Evolutionary conservation across 495 filamentous ascomycete species (phyloP).

Genomic region (Xylaria cubensis): DNA sequence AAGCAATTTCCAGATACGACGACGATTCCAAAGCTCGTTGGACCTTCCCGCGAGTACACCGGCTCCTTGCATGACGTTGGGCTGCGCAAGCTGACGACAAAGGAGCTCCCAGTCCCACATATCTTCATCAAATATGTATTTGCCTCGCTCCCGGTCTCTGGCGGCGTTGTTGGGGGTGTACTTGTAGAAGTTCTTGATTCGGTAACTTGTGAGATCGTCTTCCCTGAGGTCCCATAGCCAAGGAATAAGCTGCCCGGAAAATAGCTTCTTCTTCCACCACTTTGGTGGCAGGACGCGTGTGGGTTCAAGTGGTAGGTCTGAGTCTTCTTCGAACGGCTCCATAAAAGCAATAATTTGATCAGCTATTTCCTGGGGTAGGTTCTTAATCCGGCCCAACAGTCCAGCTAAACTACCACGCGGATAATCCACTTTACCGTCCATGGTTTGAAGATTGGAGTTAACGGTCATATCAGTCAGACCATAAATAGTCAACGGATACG

Average conservation of each 20-base stretch:
- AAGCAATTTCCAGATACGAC: conserved; percentile 36
- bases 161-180: background rate
- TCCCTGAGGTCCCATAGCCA: conserved; percentile 33
- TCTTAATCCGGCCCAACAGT: background rate
- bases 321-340: conserved; percentile 26
- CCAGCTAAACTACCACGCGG: background rate
- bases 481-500: background rate
- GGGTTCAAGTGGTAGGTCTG: background rate
- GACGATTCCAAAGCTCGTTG: conserved; percentile 29
- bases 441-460: conserved; percentile 1
- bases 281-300: conserved; percentile 25
- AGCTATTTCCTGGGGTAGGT: conserved; percentile 22
- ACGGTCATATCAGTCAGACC: background rate
- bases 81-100: conserved; percentile 33
- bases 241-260: conserved; percentile 29
- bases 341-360: conserved; percentile 11
- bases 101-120: conserved; percentile 37
- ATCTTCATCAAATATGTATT: background rate
- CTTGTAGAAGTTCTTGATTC: background rate
- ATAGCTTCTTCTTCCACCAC: conserved; percentile 28
- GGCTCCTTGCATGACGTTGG: background rate
- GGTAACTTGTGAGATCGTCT: background rate
- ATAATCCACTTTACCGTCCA: background rate
- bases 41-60: background rate
- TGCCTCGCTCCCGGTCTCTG: background rate